Evolutionary conservation across 2,329 filamentous ascomycete genomes (phyloP).

Genomic region (Aspergillus fischeri): DNA sequence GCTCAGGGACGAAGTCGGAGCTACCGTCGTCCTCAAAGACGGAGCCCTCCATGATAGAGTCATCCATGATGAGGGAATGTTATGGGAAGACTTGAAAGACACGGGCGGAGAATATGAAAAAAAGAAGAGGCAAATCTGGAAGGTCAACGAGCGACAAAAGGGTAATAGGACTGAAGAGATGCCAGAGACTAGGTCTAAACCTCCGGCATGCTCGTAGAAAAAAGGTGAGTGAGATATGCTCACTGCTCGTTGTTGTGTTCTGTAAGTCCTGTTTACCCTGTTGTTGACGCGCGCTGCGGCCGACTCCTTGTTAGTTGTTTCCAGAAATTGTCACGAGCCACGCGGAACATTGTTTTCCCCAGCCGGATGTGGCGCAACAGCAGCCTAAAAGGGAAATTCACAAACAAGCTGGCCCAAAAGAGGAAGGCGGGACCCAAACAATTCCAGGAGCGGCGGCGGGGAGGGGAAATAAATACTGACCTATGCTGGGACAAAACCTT

Average conservation of each 20-base stretch:
- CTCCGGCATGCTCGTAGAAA: constrained; percentile 1
- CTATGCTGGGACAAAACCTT: too few species aligned
- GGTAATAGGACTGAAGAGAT: background rate
- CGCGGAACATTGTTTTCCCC: constrained; percentile 27
- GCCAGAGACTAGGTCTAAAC: constrained; percentile 2
- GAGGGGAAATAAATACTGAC: constrained; percentile 4
- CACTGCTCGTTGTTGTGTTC: background rate
- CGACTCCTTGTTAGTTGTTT: constrained; percentile 5
- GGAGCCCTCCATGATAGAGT: constrained; percentile 54
- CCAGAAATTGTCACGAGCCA: constrained; percentile 20
- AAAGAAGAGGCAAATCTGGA: constrained; percentile 2
- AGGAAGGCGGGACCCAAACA: constrained; percentile 19
- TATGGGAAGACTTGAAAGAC: background rate
- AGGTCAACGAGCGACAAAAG: constrained; percentile 7
- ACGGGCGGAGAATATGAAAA: background rate
- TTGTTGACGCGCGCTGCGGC: constrained; percentile 27
- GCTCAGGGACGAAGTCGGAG: constrained; percentile 59
- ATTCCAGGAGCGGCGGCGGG: constrained; percentile 1
- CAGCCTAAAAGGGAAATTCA: constrained; percentile 25
- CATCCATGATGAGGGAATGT: constrained; percentile 26
- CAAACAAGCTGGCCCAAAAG: constrained; percentile 28
- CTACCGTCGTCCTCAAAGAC: constrained; percentile 53
- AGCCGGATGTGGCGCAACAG: constrained; percentile 9
- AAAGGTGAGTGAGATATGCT: background rate
- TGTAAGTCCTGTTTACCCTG: constrained; percentile 1